Conservation (phyloP, 768 basidiomycete genomes). For the Kwoniella pini region DNA sequence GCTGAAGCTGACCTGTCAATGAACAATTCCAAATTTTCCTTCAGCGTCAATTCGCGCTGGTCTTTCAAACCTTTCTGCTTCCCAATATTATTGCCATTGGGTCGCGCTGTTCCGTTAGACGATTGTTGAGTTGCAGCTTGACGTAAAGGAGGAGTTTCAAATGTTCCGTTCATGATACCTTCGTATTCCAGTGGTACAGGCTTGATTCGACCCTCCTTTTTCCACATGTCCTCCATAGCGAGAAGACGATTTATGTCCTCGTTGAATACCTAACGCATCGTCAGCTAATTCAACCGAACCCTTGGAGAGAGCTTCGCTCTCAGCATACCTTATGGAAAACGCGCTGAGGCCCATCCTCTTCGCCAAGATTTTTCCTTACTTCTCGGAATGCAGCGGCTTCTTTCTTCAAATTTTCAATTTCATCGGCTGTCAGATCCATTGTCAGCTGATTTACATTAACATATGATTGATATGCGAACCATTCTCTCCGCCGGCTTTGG, state of each 20-base stretch:
- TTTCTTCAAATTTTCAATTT: conserved; percentile 84
- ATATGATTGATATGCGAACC: conserved; percentile 59
- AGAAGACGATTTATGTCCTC: conserved; percentile 83
- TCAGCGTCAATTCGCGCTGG: conserved; percentile 72
- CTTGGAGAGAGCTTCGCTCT: too few relatives aligned
- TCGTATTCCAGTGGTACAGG: conserved; percentile 82
- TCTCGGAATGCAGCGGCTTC: conserved; percentile 83
- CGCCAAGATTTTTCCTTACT: conserved; percentile 70
- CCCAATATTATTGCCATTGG: conserved; percentile 11
- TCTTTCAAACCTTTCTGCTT: conserved; percentile 65
- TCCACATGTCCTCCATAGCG: conserved; percentile 97
- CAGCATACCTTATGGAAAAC: conserved; percentile 80
- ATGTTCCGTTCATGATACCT: conserved; percentile 67
- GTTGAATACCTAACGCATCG: conserved; percentile 70
- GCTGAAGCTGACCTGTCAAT: conserved; percentile 67
- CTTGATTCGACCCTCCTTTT: conserved; percentile 67
- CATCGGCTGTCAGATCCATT: conserved; percentile 63
- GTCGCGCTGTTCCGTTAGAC: not conserved
- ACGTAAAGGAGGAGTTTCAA: conserved; percentile 57
- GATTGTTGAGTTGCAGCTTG: conserved; percentile 13
- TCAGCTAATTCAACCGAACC: not conserved
- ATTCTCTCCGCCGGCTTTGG: conserved; percentile 90
- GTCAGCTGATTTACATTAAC: conserved; percentile 1
- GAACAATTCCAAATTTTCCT: conserved; percentile 81
- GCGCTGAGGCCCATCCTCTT: conserved; percentile 63